phyloP scores from a whole-genome alignment of 257 asterid species.

The Paraleonurus japonicus region DNA sequence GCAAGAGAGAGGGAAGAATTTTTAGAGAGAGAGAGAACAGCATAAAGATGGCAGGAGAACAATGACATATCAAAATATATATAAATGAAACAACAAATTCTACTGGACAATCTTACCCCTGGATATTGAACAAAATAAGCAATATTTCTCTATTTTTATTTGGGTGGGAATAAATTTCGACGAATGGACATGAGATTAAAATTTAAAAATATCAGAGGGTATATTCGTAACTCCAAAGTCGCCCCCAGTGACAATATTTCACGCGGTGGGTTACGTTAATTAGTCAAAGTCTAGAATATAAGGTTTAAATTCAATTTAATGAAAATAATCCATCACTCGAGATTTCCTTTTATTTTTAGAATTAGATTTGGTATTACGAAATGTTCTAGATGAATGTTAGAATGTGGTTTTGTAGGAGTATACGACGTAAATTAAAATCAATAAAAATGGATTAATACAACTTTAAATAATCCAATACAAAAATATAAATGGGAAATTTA shows the following conservation, averaged over 20 bases:
- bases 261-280: neutral
- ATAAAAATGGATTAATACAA: neutral
- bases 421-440: neutral
- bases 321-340: neutral
- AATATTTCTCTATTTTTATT: neutral
- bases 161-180: neutral
- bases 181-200: neutral
- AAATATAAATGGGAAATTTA: neutral
- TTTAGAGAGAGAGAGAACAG: neutral
- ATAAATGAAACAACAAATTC: neutral
- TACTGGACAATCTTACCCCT: neutral
- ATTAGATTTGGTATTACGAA: neutral
- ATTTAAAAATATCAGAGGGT: neutral
- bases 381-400: neutral
- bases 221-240: neutral
- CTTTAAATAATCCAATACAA: neutral
- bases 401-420: neutral
- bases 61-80: neutral
- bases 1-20: neutral
- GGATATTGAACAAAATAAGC: neutral
- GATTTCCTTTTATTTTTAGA: neutral
- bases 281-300: slow-evolving; percentile 15
- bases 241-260: neutral
- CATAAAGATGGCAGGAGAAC: neutral
- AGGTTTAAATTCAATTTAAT: neutral